Evolutionary conservation across 2,329 filamentous ascomycete species (phyloP).

Genomic region (Aquanectria penicillioides): DNA sequence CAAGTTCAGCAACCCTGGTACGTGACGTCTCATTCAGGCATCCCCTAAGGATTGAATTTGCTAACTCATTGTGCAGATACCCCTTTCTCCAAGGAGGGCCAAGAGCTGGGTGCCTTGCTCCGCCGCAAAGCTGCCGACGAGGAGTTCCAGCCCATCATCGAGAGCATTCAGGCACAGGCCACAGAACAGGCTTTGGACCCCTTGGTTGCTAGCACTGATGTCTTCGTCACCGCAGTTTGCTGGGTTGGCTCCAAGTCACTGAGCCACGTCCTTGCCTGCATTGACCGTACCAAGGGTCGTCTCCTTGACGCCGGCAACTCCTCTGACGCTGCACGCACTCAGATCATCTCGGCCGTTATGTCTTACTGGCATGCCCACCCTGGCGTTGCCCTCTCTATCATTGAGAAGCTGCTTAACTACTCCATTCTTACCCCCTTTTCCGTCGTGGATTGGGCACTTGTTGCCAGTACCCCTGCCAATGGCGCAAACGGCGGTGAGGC

Average conservation of each 20-base stretch:
- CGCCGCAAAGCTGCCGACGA: conserved; percentile 86
- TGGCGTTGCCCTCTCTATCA: conserved; percentile 88
- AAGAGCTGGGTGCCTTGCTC: conserved; percentile 81
- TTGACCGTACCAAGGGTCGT: conserved; percentile 92
- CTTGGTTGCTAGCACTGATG: conserved; percentile 87
- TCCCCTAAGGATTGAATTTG: too few species aligned
- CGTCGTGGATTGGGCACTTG: conserved; percentile 90
- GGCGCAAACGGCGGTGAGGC: conserved; percentile 67
- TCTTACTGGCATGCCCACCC: conserved; percentile 94
- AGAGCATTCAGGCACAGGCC: conserved; percentile 83
- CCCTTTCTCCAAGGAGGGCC: conserved; percentile 86
- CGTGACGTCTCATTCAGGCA: conserved; percentile 47
- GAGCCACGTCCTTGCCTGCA: conserved; percentile 93
- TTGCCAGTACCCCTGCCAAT: conserved; percentile 61
- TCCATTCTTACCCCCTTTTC: conserved; percentile 87
- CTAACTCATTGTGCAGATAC: conserved; percentile 62
- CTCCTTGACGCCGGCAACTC: conserved; percentile 81
- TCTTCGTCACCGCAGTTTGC: conserved; percentile 92
- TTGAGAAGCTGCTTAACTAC: conserved; percentile 98
- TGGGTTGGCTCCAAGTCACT: conserved; percentile 95
- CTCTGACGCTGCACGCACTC: conserved; percentile 79
- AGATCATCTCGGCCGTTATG: conserved; percentile 92
- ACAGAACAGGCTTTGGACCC: conserved; percentile 78
- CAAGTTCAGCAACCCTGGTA: conserved; percentile 83
- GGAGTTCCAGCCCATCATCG: conserved; percentile 84